Evolutionary conservation across 345 rosid species (phyloP), one percentile per base, ranked within the genome.

Genomic region (Euphorbia pulcherrima): DNA sequence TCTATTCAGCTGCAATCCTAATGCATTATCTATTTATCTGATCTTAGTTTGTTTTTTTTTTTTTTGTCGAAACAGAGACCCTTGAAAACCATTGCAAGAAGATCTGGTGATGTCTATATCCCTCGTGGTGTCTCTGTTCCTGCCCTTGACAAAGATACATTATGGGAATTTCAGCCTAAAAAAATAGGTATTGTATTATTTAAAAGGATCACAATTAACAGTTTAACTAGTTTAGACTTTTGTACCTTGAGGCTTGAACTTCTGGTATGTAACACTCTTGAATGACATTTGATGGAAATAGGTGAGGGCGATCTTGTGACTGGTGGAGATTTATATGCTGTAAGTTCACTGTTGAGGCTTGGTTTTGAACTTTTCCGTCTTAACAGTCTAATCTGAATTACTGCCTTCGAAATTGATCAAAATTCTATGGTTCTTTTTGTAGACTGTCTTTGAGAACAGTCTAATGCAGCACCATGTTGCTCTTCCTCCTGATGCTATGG

Each of bases 101-200:
- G 51, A 82, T 95, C 98, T 53, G 97, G 97, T 68, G 99, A 95
- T 80, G 99, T 95, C 62, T 95, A 95, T 74, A 95, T 95, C 23
- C 99, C 99, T 81, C 96, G 98, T 75, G 99, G 99, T 80, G 98
- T 95, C 52, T 82, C 99, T 64, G 99, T 95, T 29, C 99, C 99
- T 0, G 92, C 99, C 37, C 89, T 95, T 72, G 99, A 95, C 81
- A 95, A 90, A 83, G 99, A 92, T 77, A 80, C 70, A 14, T 89
- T 80, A 6, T 92, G 99, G 98, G 99, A 90, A 64, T 95, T 92
- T 74, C 86, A 95, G 83, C 96, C 97, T 16, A 88, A 85, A 75
- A 89, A 88, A 72, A 68, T 95, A 52, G 98, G 99, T 95, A 76
- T 10, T 14, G 5, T 17, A 26, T 37, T n/a, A n/a, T n/a, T n/a